A percentile compares a stretch with the other conserved stretches of the same genome.
These are phyloP conservation scores for Hygrophoropsis aurantiaca DNA, from an alignment of 768 basidiomycete species.

Conservation along the genomic window DNA sequence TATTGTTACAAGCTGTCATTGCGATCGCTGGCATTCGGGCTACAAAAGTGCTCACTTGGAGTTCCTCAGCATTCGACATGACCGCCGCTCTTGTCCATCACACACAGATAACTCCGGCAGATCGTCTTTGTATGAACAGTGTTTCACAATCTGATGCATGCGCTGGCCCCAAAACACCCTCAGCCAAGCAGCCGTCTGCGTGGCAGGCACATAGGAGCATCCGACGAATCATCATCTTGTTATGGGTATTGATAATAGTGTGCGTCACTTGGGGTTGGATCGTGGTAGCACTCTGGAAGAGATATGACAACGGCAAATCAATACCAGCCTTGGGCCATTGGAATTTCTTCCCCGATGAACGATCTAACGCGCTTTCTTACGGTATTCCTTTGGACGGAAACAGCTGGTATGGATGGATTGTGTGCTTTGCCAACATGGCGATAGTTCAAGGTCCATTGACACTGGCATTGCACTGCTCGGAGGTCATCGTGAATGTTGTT, in stretches of 20 bases:
- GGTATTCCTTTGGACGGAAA: slow-evolving; percentile 3
- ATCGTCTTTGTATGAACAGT: slow-evolving; percentile 7
- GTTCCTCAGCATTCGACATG: slow-evolving; percentile 4
- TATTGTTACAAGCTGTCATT: slow-evolving; percentile 1
- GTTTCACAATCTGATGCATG: not conserved
- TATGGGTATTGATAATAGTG: not conserved
- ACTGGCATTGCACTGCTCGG: slow-evolving; percentile 1
- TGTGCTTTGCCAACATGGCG: slow-evolving; percentile 24
- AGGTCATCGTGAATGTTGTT: not conserved
- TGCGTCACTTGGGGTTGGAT: not conserved
- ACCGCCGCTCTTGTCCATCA: slow-evolving; percentile 6
- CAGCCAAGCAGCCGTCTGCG: not conserved
- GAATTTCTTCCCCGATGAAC: not conserved
- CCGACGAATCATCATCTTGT: not conserved
- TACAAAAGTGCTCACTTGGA: slow-evolving; percentile 9
- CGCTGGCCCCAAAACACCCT: not conserved
- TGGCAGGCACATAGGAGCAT: slow-evolving; percentile 1
- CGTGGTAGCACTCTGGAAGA: not conserved
- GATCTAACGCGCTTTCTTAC: not conserved
- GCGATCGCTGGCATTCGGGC: slow-evolving; percentile 2
- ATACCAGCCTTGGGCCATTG: not conserved
- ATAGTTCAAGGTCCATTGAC: slow-evolving; percentile 9
- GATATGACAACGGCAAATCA: too few relatives aligned
- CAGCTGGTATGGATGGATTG: slow-evolving; percentile 19
- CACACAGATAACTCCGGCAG: not conserved